Evolutionary conservation across 2,329 filamentous ascomycete genomes (phyloP), one percentile per base, ranked within the genome.

Genomic region (Aspergillus floridensis): DNA sequence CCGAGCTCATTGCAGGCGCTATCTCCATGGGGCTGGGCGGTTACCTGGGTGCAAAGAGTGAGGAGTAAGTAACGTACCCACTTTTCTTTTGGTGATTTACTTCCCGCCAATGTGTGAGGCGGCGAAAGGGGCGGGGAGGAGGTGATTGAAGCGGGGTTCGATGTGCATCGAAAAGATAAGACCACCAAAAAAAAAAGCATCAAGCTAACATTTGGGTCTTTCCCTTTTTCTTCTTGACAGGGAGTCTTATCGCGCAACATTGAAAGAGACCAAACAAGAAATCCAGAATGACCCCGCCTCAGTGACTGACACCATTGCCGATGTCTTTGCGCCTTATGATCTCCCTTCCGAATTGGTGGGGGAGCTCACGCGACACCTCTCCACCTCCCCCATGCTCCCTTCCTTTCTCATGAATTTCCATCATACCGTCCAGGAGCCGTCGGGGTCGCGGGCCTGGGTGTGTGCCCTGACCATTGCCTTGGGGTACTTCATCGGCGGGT

Each of bases 11-110:
- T 70, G 87, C 88, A 0, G 89, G 90, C 19, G 86, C 87, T 65
- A 91, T 92, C 65, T 88, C 84, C 56, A 92, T 92, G 90, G 89
- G 89, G 1, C 79, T 92, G 5, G 88, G 89, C 24, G 89, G 87
- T 6, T 92, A 89, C 71, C 80, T 92, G 1, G 88, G 88, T 8
- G 87, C 86, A 8, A 74, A 77, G 63, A 78, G 74, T 24, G 76
- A 78, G 68, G 72, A 74, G 72, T 76, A 62, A 65, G 70, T 65
- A 26, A 5, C 2, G n/a, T 16, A 46, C 31, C 32, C 35, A 5
- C 6, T 32, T 49, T 31, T 19, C 19, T 2, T 3, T 14, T 14
- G 26, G 26, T 29, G 26, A 29, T 22, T 8, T n/a, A 35, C 46
- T 38, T 41, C 5, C 24, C 38, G 38, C 19, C 16, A 44, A 44